A percentile compares a stretch with the other conserved stretches of the same genome.
Evolutionary conservation across 345 rosid species (phyloP).

Genomic region (Populus euphratica): DNA sequence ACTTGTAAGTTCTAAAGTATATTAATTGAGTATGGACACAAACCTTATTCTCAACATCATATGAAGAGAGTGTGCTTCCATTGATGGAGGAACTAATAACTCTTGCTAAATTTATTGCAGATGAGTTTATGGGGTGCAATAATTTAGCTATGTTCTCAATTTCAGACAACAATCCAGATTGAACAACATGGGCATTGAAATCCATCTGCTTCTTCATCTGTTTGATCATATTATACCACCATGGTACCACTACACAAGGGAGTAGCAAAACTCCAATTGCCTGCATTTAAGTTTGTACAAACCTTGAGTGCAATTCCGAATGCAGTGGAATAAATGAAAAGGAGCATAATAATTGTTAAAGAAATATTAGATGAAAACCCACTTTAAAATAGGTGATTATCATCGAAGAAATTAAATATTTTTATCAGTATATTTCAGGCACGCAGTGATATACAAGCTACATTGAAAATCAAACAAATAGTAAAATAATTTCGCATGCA

Average conservation of each 20-base stretch:
- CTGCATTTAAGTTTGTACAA: constrained; percentile 19
- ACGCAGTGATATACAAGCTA: not conserved
- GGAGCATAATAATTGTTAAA: not conserved
- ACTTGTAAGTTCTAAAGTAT: not conserved
- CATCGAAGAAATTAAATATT: not conserved
- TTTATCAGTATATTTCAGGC: too few relatives aligned
- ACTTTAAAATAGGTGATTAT: not conserved
- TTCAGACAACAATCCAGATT: constrained; percentile 25
- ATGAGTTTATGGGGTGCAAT: constrained; percentile 26
- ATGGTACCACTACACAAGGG: constrained; percentile 28
- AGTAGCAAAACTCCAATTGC: constrained; percentile 29
- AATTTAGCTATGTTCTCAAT: constrained; percentile 20
- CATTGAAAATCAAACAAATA: not conserved
- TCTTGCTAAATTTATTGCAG: constrained; percentile 30
- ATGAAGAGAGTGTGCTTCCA: constrained; percentile 18
- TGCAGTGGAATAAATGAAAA: not conserved
- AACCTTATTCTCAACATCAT: constrained; percentile 29
- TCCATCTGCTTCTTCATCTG: constrained; percentile 14
- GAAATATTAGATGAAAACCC: not conserved
- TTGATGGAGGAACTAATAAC: constrained; percentile 23
- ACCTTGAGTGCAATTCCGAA: not conserved
- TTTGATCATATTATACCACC: constrained; percentile 23
- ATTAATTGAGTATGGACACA: not conserved
- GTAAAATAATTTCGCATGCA: too few relatives aligned
- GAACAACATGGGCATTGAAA: not conserved